Percentiles rank a stretch among this genome's conserved stretches.
These are phyloP conservation scores for Fusarium armeniacum DNA, from an alignment of 2,329 filamentous ascomycete genomes.

Conservation along the genomic window DNA sequence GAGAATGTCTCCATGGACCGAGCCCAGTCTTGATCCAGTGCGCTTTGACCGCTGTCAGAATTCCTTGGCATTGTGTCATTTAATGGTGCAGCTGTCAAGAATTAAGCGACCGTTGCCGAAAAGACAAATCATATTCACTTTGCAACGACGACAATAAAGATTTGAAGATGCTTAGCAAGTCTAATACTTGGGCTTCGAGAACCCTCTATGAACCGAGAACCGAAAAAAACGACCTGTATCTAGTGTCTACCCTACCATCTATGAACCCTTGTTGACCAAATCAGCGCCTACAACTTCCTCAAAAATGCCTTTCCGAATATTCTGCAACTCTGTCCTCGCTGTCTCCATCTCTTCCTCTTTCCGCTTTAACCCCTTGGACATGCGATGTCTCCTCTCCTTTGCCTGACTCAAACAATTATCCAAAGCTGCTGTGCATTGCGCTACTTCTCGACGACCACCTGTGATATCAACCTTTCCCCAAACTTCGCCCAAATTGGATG, in stretches of 20 bases:
- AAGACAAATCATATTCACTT: constrained; percentile 22
- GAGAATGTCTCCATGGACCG: not conserved
- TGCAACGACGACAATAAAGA: not conserved
- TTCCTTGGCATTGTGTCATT: constrained; percentile 23
- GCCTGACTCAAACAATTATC: constrained; percentile 52
- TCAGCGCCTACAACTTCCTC: constrained; percentile 35
- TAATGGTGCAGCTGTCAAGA: constrained; percentile 16
- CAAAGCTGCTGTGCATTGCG: constrained; percentile 54
- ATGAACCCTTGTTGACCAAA: constrained; percentile 18
- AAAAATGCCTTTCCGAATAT: constrained; percentile 58
- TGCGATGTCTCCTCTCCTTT: constrained; percentile 48
- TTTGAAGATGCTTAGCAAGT: constrained; percentile 12
- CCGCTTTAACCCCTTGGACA: constrained; percentile 53
- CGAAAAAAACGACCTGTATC: not conserved
- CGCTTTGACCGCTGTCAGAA: constrained; percentile 9
- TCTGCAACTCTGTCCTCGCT: constrained; percentile 59
- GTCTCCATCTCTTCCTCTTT: constrained; percentile 51
- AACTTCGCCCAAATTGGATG: constrained; percentile 60
- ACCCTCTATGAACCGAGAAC: constrained; percentile 13
- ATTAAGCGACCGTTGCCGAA: constrained; percentile 29
- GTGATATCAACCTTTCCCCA: constrained; percentile 67
- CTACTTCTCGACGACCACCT: constrained; percentile 56
- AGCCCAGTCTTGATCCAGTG: not conserved
- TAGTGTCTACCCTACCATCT: not conserved
- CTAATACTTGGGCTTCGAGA: not conserved